Conservation (phyloP, 345 rosid species). For the Microthlaspi erraticum region DNA sequence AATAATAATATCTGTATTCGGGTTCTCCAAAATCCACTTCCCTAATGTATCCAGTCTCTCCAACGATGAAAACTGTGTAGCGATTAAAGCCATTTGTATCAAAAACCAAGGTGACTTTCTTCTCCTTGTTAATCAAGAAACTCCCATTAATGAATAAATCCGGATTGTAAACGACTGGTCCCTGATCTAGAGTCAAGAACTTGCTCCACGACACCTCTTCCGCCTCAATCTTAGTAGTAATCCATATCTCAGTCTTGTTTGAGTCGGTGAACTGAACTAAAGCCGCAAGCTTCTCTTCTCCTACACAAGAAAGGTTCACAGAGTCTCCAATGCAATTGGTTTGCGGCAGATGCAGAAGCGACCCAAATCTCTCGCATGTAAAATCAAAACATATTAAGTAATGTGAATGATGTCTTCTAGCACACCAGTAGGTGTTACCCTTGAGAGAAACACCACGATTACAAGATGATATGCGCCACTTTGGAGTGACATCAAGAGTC, state of each 20-base stretch:
- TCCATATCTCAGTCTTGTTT: background rate
- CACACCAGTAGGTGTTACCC: background rate
- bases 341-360: background rate
- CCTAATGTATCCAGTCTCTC: background rate
- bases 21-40: background rate
- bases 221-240: background rate
- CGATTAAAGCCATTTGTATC: background rate
- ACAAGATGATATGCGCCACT: background rate
- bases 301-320: background rate
- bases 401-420: background rate
- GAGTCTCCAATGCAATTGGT: no score
- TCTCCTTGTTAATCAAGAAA: background rate
- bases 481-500: background rate
- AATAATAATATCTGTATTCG: no score
- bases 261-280: background rate
- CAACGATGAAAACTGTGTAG: background rate
- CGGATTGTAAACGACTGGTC: background rate
- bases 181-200: background rate
- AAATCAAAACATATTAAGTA: background rate
- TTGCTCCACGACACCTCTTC: background rate
- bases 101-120: background rate
- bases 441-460: background rate
- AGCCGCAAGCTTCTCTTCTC: background rate
- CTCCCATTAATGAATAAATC: background rate
- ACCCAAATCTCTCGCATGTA: background rate